Percentiles rank a stretch among this genome's conserved stretches.
Evolutionary conservation across 2,329 filamentous ascomycete genomes (phyloP).

Genomic region (Cercospora berteroae): DNA sequence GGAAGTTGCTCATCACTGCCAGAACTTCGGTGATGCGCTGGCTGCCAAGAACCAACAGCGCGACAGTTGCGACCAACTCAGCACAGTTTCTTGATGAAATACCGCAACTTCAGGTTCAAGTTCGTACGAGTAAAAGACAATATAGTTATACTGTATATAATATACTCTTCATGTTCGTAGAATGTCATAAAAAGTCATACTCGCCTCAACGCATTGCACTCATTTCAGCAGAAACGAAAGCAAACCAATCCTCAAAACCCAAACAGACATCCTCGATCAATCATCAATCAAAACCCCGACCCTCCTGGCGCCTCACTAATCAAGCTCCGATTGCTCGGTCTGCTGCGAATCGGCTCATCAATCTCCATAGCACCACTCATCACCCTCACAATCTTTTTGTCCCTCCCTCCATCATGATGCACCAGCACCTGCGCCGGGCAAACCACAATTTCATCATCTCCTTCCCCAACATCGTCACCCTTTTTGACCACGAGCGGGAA

Average conservation of each 20-base stretch:
- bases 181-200: constrained; percentile 11
- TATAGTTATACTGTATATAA: constrained; percentile 10
- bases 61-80: too few relatives aligned
- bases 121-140: background rate
- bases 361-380: constrained; percentile 53
- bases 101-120: background rate
- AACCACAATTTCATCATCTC: constrained; percentile 92
- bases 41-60: background rate
- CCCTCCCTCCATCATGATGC: constrained; percentile 37
- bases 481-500: constrained; percentile 97
- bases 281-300: constrained; percentile 22
- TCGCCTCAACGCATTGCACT: constrained; percentile 4
- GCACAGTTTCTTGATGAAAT: too few relatives aligned
- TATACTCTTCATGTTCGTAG: constrained; percentile 4
- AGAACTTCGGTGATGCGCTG: background rate
- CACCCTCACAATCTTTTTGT: constrained; percentile 51
- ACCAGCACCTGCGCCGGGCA: constrained; percentile 92
- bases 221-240: background rate
- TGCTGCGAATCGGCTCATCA: constrained; percentile 34
- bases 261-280: background rate
- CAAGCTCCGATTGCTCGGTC: constrained; percentile 32
- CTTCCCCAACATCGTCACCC: constrained; percentile 80
- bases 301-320: constrained; percentile 31
- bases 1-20: background rate
- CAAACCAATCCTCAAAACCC: background rate